Percentiles rank a stretch among this genome's conserved stretches.
Evolutionary conservation across 2,329 filamentous ascomycete species (phyloP).

Genomic region (Clonostachys solani): DNA sequence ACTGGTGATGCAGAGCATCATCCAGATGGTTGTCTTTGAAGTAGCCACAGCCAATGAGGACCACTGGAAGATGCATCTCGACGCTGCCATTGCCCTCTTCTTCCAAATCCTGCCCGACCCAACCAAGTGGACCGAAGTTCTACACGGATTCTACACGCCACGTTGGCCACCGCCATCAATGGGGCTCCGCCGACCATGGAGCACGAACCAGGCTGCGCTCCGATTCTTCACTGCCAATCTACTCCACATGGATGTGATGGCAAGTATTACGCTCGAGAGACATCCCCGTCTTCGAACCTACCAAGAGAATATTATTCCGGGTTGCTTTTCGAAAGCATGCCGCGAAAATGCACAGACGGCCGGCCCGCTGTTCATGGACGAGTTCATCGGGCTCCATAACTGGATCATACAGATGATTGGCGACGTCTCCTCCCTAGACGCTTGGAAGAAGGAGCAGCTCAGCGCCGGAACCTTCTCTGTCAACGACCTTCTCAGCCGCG

Average conservation of each 20-base stretch:
- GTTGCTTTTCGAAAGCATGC: constrained; percentile 9
- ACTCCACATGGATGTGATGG: constrained; percentile 44
- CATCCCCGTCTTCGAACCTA: constrained; percentile 35
- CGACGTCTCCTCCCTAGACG: constrained; percentile 46
- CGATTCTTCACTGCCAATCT: constrained; percentile 42
- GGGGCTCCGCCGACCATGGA: constrained; percentile 29
- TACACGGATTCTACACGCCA: constrained; percentile 20
- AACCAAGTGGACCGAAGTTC: constrained; percentile 27
- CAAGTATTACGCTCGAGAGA: constrained; percentile 38
- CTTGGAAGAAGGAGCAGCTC: constrained; percentile 48
- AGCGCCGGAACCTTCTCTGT: constrained; percentile 36
- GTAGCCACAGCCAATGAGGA: constrained; percentile 36
- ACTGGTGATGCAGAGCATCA: constrained; percentile 41
- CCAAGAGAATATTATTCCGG: constrained; percentile 31
- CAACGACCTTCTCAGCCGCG: constrained; percentile 38
- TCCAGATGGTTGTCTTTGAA: constrained; percentile 51
- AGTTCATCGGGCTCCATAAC: constrained; percentile 52
- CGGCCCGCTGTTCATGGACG: constrained; percentile 36
- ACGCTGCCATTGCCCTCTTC: constrained; percentile 45
- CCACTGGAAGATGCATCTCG: constrained; percentile 45
- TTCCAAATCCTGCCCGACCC: constrained; percentile 34
- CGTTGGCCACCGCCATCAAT: constrained; percentile 26
- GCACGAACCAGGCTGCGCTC: constrained; percentile 38
- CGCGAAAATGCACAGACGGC: constrained; percentile 11
- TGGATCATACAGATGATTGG: constrained; percentile 52